phyloP scores from a whole-genome alignment of 768 basidiomycete species.

The Guyanaporus albipodus region DNA sequence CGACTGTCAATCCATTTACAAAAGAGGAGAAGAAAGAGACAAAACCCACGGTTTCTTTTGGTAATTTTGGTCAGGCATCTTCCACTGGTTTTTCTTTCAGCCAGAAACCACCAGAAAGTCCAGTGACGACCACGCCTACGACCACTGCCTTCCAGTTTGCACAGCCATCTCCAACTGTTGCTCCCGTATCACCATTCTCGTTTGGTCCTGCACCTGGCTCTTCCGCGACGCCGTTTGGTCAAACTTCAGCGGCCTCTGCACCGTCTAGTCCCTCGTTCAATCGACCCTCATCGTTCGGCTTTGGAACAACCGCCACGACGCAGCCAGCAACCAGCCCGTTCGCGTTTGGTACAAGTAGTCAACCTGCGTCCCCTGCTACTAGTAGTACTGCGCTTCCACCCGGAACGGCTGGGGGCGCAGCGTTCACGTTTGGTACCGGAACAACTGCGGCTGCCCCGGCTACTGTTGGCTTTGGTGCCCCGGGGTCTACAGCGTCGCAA shows the following conservation, averaged over 20 bases:
- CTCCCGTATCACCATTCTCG: constrained; percentile 40
- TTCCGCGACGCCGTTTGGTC: constrained; percentile 40
- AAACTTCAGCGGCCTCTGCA: constrained; percentile 40
- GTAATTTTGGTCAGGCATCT: constrained; percentile 44
- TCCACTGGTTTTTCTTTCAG: constrained; percentile 47
- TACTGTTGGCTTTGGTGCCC: constrained; percentile 38
- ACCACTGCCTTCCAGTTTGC: constrained; percentile 49
- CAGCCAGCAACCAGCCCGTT: constrained; percentile 38
- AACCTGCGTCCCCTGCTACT: constrained; percentile 56
- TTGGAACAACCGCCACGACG: constrained; percentile 39
- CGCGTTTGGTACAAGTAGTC: constrained; percentile 47
- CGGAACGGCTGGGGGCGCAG: constrained; percentile 24
- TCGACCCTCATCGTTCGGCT: constrained; percentile 44
- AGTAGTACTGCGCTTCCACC: constrained; percentile 31
- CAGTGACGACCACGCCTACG: constrained; percentile 36
- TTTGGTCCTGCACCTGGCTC: constrained; percentile 42
- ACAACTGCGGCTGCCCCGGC: constrained; percentile 34
- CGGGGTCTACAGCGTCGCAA: constrained; percentile 32
- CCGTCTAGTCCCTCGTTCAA: constrained; percentile 58
- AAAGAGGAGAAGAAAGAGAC: constrained; percentile 46
- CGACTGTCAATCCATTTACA: constrained; percentile 44
- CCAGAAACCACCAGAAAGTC: constrained; percentile 37
- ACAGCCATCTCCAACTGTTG: constrained; percentile 35
- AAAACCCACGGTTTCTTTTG: constrained; percentile 39
- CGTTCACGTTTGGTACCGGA: constrained; percentile 38